Conservation (phyloP, 2,329 filamentous ascomycete species). For the Cladobotryum protrusum region DNA sequence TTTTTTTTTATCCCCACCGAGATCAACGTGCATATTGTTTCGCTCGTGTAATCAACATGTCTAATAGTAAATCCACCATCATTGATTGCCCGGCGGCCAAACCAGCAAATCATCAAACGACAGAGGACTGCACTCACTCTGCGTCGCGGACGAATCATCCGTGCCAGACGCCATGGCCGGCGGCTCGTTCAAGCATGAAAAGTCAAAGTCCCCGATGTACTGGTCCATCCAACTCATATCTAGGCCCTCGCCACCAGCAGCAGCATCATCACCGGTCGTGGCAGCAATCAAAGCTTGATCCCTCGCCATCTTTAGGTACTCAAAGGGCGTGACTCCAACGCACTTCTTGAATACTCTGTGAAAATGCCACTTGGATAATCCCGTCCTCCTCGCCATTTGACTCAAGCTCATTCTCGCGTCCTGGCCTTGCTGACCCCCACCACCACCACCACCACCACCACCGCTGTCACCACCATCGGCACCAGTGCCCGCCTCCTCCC, state of each 20-base stretch:
- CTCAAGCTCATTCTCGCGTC: conserved; percentile 29
- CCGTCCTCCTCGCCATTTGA: conserved; percentile 43
- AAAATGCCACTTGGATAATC: conserved; percentile 52
- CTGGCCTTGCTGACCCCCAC: not conserved
- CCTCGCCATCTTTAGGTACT: conserved; percentile 19
- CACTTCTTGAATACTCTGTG: conserved; percentile 53
- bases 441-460: too few relatives aligned
- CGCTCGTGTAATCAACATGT: too few relatives aligned
- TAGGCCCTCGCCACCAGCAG: not conserved
- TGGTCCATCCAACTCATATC: conserved; percentile 7
- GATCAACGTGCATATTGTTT: too few relatives aligned
- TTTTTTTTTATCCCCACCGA: too few relatives aligned
- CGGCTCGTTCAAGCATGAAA: conserved; percentile 1
- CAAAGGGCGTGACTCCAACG: conserved; percentile 41
- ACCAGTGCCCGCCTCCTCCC: conserved; percentile 19
- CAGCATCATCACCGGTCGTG: not conserved
- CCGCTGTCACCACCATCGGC: not conserved
- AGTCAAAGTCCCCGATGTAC: conserved; percentile 3
- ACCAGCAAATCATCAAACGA: conserved; percentile 16
- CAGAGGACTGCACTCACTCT: conserved; percentile 1
- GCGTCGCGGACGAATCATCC: conserved; percentile 1
- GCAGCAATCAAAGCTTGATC: not conserved
- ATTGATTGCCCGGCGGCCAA: conserved; percentile 7
- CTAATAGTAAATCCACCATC: too few relatives aligned
- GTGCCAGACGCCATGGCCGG: not conserved